Base-by-base conservation (phyloP, 2,329 filamentous ascomycete genomes). In the Penicillium concentricum region DNA sequence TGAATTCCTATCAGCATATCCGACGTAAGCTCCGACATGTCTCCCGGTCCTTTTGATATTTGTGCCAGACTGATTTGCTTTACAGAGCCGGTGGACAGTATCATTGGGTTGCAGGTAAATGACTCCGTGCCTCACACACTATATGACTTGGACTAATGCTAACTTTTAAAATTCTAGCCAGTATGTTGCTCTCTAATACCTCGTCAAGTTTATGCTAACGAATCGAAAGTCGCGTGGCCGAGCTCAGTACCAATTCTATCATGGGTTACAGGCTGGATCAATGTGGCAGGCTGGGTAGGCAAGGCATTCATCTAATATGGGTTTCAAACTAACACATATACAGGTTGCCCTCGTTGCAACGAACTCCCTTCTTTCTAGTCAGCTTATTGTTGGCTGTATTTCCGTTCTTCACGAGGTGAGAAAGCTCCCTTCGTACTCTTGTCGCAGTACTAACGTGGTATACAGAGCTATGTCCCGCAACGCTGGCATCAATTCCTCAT, bases 401-500 rank as follows among this genome's bases (percentile, higher is more conserved):
- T 78, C 81, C 1, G 76, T 90, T 7, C 81, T 86, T 67, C 76
- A 87, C 61, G 76, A 82, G 0, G 74, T 74, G 58, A n/a, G 60
- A 13, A 9, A 10, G 2, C 4, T 2, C 2, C 12, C 9, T 4
- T 5, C 7, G 4, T 2, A 13, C 4, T 34, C 20, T 52, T 15
- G 5, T 35, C 34, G 2, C 5, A 39, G 10, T 12, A 13, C 13
- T 24, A 15, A 41, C 34, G 2, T n/a, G 3, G 16, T 2, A 46
- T 39, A 2, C 18, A 72, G 70, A 59, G 30, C 56, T 90, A 87
- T 67, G 76, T 79, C 20, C 57, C 81, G 3, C 73, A 86, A 64
- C 66, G 83, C 3, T 90, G 87, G 85, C 87, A 91, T 63, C 84
- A 89, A 63, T 90, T 90, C 69, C 77, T 90, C 10, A 87, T 91